phyloP scores from a whole-genome alignment of 2,329 filamentous ascomycete genomes.

The Xylariaceae sp. region DNA sequence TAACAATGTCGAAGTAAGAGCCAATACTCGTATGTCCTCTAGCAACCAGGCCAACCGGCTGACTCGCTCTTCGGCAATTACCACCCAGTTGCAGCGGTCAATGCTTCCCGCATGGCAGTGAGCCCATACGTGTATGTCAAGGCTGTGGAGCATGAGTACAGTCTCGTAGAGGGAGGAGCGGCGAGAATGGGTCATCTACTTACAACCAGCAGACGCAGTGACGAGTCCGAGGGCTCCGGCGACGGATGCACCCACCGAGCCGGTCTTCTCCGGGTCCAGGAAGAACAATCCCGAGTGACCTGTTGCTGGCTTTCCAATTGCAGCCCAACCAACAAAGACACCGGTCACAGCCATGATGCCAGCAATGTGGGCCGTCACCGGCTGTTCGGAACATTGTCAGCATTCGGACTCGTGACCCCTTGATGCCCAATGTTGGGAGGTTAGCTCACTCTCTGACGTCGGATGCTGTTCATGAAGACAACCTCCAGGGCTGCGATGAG shows the following conservation, averaged over 20 bases:
- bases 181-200: constrained; percentile 25
- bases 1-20: background rate
- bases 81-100: constrained; percentile 18
- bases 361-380: constrained; percentile 43
- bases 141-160: constrained; percentile 32
- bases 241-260: constrained; percentile 42
- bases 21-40: background rate
- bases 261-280: constrained; percentile 45
- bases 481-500: constrained; percentile 46
- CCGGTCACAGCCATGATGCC: constrained; percentile 40
- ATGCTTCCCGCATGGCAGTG: constrained; percentile 46
- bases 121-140: constrained; percentile 50
- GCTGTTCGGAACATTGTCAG: constrained; percentile 31
- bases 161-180: background rate
- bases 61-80: background rate
- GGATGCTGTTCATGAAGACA: constrained; percentile 52
- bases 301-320: constrained; percentile 45
- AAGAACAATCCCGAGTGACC: constrained; percentile 50
- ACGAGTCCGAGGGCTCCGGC: constrained; percentile 46
- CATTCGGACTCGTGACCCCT: background rate
- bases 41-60: background rate
- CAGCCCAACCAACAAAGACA: constrained; percentile 50
- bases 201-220: constrained; percentile 43
- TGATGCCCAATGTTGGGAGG: background rate
- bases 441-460: constrained; percentile 44